Percentiles rank a stretch among this genome's conserved stretches.
Evolutionary conservation across 2,329 filamentous ascomycete species (phyloP).

Genomic region (Calonectria henricotiae): DNA sequence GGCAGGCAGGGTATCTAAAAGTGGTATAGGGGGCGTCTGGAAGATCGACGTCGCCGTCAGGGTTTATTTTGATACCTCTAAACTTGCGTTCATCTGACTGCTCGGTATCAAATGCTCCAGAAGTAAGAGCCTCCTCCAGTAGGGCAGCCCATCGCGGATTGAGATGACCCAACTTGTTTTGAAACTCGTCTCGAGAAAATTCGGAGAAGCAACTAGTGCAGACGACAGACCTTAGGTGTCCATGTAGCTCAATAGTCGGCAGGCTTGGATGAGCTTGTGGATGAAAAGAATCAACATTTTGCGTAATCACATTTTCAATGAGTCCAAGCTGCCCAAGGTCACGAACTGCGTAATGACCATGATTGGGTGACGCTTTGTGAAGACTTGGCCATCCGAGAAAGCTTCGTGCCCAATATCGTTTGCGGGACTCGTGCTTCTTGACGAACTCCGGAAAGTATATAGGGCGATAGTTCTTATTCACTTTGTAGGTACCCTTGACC

Average conservation of each 20-base stretch:
- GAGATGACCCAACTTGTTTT: conserved; percentile 80
- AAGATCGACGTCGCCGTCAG: conserved; percentile 94
- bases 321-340: conserved; percentile 81
- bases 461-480: conserved; percentile 91
- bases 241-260: conserved; percentile 89
- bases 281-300: conserved; percentile 98
- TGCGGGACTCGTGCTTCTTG: conserved; percentile 84
- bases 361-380: conserved; percentile 84
- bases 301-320: conserved; percentile 86
- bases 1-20: conserved; percentile 93
- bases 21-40: conserved; percentile 89
- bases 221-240: conserved; percentile 85
- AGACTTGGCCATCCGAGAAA: conserved; percentile 94
- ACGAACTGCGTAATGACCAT: conserved; percentile 83
- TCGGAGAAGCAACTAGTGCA: conserved; percentile 86
- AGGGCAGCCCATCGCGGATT: conserved; percentile 92
- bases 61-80: conserved; percentile 86
- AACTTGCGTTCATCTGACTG: conserved; percentile 79
- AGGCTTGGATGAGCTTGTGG: conserved; percentile 81
- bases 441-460: conserved; percentile 96
- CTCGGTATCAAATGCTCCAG: conserved; percentile 84
- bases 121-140: conserved; percentile 79
- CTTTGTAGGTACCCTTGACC: conserved; percentile 89
- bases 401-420: conserved; percentile 95
- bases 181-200: conserved; percentile 82